A percentile compares a stretch with the other conserved stretches of the same genome.
Conservation (phyloP, 2,329 filamentous ascomycete species). For the Apiospora saccharicola region DNA sequence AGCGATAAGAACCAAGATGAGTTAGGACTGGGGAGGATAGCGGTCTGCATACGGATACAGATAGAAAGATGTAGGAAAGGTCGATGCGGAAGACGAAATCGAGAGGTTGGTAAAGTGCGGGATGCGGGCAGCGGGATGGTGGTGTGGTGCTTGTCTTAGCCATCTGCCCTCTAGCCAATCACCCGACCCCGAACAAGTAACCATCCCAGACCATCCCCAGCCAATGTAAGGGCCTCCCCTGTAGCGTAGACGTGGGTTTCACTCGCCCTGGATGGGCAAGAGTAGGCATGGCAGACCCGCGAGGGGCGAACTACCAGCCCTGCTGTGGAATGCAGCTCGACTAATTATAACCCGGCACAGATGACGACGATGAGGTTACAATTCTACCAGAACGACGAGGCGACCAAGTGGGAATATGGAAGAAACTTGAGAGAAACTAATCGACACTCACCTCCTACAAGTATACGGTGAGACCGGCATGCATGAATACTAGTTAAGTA, state of each 20-base stretch:
- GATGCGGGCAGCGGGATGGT: conserved; percentile 10
- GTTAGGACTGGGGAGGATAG: background rate
- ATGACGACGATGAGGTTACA: background rate
- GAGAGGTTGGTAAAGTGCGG: conserved; percentile 6
- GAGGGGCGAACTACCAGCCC: background rate
- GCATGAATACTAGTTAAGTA: background rate
- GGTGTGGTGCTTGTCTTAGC: conserved; percentile 18
- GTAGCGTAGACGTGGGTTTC: background rate
- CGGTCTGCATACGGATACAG: background rate
- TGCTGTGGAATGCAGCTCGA: background rate
- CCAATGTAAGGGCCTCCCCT: conserved; percentile 12
- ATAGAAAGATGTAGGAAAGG: conserved; percentile 1
- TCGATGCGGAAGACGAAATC: conserved; percentile 2
- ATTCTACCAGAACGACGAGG: background rate
- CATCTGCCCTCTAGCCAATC: background rate
- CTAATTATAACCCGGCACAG: background rate
- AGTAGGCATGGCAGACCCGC: background rate
- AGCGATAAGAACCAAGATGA: background rate
- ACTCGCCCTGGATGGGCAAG: background rate
- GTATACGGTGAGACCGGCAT: background rate
- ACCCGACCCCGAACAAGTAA: background rate
- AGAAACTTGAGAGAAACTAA: background rate
- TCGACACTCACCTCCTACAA: background rate
- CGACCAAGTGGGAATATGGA: background rate
- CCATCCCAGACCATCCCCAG: background rate